phyloP scores from a whole-genome alignment of 345 rosid genomes.

The Hibiscus tridactylites region DNA sequence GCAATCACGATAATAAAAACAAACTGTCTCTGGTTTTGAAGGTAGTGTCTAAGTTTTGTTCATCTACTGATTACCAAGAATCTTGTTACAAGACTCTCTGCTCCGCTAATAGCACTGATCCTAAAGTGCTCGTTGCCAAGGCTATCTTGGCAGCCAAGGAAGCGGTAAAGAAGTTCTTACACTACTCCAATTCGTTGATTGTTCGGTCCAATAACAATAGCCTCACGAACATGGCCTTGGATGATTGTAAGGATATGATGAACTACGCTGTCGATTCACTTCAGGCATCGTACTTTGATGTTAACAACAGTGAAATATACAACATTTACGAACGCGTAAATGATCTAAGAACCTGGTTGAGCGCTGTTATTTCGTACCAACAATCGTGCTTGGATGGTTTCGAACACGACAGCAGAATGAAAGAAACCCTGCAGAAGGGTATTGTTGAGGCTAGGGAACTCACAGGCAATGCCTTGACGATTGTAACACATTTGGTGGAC shows the following conservation, averaged over 20 bases:
- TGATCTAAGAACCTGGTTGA: slow-evolving; percentile 42
- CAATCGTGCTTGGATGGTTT: slow-evolving; percentile 46
- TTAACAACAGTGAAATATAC: slow-evolving; percentile 13
- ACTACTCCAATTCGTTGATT: slow-evolving; percentile 24
- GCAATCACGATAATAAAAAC: too few relatives aligned
- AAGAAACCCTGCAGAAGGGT: slow-evolving; percentile 21
- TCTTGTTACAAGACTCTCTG: slow-evolving; percentile 39
- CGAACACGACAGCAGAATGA: slow-evolving; percentile 17
- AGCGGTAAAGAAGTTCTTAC: slow-evolving; percentile 25
- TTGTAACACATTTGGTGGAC: neutral
- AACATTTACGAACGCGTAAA: neutral
- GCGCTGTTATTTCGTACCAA: slow-evolving; percentile 47
- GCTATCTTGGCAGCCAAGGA: slow-evolving; percentile 33
- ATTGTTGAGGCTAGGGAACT: slow-evolving; percentile 26
- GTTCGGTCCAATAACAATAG: neutral
- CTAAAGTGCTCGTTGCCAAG: slow-evolving; percentile 37
- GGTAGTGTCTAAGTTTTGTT: slow-evolving; percentile 34
- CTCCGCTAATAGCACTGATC: slow-evolving; percentile 32
- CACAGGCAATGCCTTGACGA: neutral
- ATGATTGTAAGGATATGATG: slow-evolving; percentile 35
- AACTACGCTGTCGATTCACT: slow-evolving; percentile 26
- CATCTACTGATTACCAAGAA: slow-evolving; percentile 37
- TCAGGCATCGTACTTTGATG: slow-evolving; percentile 15
- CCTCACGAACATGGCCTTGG: slow-evolving; percentile 19
- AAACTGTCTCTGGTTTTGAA: slow-evolving; percentile 7